These are phyloP conservation scores for Dendrobium chrysotoxum DNA, from an alignment of 106 monocot genomes.

Conservation along the genomic window DNA sequence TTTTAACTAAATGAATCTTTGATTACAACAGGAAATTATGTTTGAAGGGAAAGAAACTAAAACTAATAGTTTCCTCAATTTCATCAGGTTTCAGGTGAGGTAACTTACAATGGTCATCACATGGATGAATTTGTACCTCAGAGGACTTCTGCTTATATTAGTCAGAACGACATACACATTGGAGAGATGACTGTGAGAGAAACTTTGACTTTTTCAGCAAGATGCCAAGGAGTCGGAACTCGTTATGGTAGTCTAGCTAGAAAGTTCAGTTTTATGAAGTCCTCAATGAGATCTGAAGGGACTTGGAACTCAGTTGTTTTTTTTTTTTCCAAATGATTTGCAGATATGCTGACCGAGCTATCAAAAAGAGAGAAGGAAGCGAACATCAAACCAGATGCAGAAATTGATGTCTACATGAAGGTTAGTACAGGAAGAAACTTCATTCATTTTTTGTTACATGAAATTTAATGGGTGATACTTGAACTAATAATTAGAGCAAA, in stretches of 20 bases:
- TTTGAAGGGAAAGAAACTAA: background rate
- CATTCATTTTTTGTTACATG: background rate
- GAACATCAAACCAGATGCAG: constrained; percentile 54
- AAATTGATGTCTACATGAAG: constrained; percentile 70
- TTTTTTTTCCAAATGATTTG: background rate
- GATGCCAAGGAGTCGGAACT: constrained; percentile 45
- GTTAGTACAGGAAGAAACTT: constrained; percentile 13
- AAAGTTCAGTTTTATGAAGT: background rate
- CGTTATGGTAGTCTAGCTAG: constrained; percentile 26
- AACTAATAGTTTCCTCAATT: background rate
- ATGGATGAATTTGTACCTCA: constrained; percentile 58
- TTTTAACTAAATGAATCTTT: background rate
- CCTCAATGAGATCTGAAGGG: background rate
- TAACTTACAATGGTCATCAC: constrained; percentile 50
- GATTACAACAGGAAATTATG: background rate
- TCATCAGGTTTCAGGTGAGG: constrained; percentile 8
- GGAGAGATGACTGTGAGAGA: constrained; percentile 64
- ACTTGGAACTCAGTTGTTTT: background rate
- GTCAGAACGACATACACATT: constrained; percentile 51
- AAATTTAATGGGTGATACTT: background rate
- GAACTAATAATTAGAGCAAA: background rate
- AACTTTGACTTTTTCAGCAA: constrained; percentile 44
- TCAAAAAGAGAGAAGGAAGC: constrained; percentile 53
- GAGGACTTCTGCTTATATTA: constrained; percentile 50
- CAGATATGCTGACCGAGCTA: constrained; percentile 59